A percentile compares a stretch with the other conserved stretches of the same genome.
These are phyloP conservation scores for Rhododendron simsii DNA, from an alignment of 148 eudicot species.

Conservation along the genomic window DNA sequence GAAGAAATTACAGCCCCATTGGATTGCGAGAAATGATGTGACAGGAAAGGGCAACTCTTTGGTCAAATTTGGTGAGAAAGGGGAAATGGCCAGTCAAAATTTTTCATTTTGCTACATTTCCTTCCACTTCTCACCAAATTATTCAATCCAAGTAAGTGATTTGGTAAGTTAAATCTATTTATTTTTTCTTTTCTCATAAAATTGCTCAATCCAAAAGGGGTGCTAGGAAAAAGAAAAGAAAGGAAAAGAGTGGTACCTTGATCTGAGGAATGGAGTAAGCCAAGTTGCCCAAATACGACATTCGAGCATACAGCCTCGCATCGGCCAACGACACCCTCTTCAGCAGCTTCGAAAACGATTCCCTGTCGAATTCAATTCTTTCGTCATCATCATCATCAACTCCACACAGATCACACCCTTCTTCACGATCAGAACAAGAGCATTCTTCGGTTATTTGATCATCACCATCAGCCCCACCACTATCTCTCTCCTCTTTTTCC, in stretches of 20 bases:
- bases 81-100: background rate
- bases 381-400: constrained; percentile 41
- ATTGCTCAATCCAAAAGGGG: background rate
- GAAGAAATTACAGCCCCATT: background rate
- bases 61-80: background rate
- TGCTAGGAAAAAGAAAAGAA: background rate
- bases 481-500: constrained; percentile 24
- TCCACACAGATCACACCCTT: constrained; percentile 37
- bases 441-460: constrained; percentile 13
- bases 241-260: constrained; percentile 47
- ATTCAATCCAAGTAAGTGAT: background rate
- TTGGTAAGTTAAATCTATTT: background rate
- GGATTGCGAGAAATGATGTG: background rate
- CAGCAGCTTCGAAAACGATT: constrained; percentile 65
- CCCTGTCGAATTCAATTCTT: constrained; percentile 52
- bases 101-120: background rate
- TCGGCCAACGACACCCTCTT: constrained; percentile 71
- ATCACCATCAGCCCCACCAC: constrained; percentile 18
- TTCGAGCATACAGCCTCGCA: constrained; percentile 78
- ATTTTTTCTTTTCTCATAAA: background rate
- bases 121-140: background rate
- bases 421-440: constrained; percentile 16
- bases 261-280: constrained; percentile 80
- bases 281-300: constrained; percentile 81
- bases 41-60: background rate